Evolutionary conservation across 1,284 basidiomycete species (phyloP).

Genomic region (Cryptococcus amylolentus): DNA sequence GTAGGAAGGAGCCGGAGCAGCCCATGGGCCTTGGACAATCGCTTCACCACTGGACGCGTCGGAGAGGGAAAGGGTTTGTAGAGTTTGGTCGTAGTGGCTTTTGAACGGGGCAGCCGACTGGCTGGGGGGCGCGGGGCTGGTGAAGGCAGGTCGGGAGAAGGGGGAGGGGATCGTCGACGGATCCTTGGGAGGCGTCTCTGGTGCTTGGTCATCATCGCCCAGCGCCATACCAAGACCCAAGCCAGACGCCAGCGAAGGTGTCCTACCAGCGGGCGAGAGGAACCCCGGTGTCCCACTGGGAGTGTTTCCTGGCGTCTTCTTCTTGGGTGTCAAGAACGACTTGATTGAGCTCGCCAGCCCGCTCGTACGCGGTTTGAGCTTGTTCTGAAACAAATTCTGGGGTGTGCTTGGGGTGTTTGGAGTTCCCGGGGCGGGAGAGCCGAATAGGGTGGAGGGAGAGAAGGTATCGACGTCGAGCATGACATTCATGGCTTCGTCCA

Average conservation of each 20-base stretch:
- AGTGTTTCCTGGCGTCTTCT: slow-evolving; percentile 30
- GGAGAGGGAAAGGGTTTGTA: slow-evolving; percentile 56
- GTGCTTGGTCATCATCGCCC: not conserved
- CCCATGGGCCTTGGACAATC: not conserved
- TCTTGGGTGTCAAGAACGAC: slow-evolving; percentile 74
- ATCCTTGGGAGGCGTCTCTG: not conserved
- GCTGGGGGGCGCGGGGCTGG: not conserved
- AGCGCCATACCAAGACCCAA: not conserved
- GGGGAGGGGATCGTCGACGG: not conserved
- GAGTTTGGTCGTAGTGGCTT: slow-evolving; percentile 75
- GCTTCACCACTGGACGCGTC: not conserved
- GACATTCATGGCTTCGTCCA: slow-evolving; percentile 80
- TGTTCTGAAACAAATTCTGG: slow-evolving; percentile 8
- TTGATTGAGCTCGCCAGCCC: slow-evolving; percentile 57
- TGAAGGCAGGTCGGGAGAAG: not conserved
- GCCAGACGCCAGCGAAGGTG: not conserved
- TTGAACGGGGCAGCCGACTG: slow-evolving; percentile 66
- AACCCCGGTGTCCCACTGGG: not conserved
- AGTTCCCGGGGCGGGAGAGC: not conserved
- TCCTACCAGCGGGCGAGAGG: not conserved
- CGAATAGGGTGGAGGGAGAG: slow-evolving; percentile 2
- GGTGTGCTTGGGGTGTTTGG: not conserved
- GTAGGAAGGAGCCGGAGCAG: too few species aligned
- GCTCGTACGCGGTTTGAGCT: slow-evolving; percentile 10
- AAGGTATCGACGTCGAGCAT: slow-evolving; percentile 55